Evolutionary conservation across 2,329 filamentous ascomycete genomes (phyloP).

Genomic region (Akanthomyces dipterigenus): DNA sequence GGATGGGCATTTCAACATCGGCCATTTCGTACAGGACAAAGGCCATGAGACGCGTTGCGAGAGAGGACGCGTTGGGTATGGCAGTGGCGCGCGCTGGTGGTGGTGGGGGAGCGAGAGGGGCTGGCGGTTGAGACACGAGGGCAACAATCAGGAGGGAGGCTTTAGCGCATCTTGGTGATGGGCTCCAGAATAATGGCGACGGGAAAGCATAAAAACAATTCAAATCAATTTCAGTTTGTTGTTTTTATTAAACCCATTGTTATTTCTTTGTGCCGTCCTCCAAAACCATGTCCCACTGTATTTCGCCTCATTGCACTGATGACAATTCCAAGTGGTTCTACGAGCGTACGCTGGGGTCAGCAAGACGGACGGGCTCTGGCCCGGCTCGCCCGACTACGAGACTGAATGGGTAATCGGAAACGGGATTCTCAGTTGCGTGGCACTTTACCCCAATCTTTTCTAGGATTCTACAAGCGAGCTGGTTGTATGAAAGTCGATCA

Average conservation of each 20-base stretch:
- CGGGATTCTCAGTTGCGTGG: not conserved
- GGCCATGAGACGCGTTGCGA: not conserved
- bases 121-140: conserved; percentile 1
- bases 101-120: not conserved
- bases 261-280: not conserved
- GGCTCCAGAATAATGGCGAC: not conserved
- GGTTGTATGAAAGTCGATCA: not conserved
- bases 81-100: not conserved
- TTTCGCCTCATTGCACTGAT: too few species aligned
- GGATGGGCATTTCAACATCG: not conserved
- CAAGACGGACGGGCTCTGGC: too few species aligned
- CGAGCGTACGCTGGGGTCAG: too few species aligned
- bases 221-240: not conserved
- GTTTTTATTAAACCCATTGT: not conserved
- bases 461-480: too few species aligned
- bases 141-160: not conserved
- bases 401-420: not conserved
- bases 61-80: conserved; percentile 1
- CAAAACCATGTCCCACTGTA: not conserved
- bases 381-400: too few species aligned
- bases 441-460: not conserved
- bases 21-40: not conserved
- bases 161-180: not conserved
- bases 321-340: too few species aligned
- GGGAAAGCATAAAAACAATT: too few species aligned